Evolutionary conservation across 2,329 filamentous ascomycete species (phyloP), one percentile per base, ranked within the genome.

Genomic region (Colletotrichum godetiae): DNA sequence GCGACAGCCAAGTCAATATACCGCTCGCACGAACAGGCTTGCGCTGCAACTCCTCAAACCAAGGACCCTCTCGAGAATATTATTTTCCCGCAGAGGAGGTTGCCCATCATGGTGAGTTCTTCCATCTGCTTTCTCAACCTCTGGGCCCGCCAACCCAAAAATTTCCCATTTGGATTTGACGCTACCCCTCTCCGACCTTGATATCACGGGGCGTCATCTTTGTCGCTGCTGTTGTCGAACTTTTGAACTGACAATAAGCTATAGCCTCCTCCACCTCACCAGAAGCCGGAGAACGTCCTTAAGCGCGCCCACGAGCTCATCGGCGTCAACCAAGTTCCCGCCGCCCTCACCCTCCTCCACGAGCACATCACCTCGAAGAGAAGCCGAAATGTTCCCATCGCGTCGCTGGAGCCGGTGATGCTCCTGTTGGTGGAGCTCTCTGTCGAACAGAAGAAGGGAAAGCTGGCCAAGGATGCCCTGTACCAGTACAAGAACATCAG

Each of bases 401-500:
- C 93, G 77, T 97, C 95, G 67, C 88, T 99, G 81, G 97, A 99
- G 91, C 97, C 97, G 77, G 96, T 99, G 78, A 98, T 99, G 95
- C 90, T 98, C 85, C 92, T 98, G 78, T 93, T 99, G 82, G 96
- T 99, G 80, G 95, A 98, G 86, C 91, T 98, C 73, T 98, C 94
- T 78, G 97, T 99, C 80, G 96, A 98, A 81, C 92, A 98, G 80
- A 95, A 97, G 87, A 99, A 98, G 87, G 97, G 97, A 79, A 99
- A 99, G 86, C 90, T 97, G 74, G 97, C 96, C 84, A 99, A 99
- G 90, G 97, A 99, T 87, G 97, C 97, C 75, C 90, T 99, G 61
- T 99, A 98, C 85, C 97, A 98, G 85, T 99, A 99, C 91, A 99
- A 99, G 90, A 99, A 99, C 85, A 98, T 98, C 78, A 96, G 95